These are phyloP conservation scores for Lactarius indigo DNA, from an alignment of 768 basidiomycete genomes.

Conservation along the genomic window DNA sequence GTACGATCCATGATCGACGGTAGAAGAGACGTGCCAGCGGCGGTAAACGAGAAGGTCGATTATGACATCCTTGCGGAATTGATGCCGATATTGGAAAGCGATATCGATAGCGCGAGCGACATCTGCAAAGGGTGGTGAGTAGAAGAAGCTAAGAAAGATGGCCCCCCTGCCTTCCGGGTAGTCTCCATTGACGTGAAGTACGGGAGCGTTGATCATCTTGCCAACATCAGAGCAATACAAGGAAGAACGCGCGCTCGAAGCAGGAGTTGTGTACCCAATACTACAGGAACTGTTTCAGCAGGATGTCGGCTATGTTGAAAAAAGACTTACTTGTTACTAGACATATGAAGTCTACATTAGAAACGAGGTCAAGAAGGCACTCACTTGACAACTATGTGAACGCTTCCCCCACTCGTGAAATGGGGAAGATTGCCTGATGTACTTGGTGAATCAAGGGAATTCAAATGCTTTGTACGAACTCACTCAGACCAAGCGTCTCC, in stretches of 20 bases:
- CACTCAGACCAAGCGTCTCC: conserved; percentile 82
- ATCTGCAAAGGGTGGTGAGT: conserved; percentile 42
- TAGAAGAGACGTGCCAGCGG: conserved; percentile 51
- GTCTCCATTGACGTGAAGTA: conserved; percentile 91
- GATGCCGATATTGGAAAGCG: conserved; percentile 83
- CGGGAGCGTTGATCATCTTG: conserved; percentile 87
- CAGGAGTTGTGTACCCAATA: conserved; percentile 91
- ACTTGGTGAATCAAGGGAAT: background rate
- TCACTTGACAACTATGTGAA: conserved; percentile 89
- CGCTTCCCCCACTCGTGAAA: conserved; percentile 85
- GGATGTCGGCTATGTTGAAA: background rate
- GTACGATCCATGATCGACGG: background rate
- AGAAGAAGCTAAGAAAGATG: background rate
- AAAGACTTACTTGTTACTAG: conserved; percentile 33
- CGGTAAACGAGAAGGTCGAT: conserved; percentile 88
- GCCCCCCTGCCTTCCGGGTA: conserved; percentile 66
- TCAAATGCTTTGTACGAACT: conserved; percentile 29
- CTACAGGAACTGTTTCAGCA: conserved; percentile 38
- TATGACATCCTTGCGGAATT: conserved; percentile 89
- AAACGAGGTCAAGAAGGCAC: conserved; percentile 30
- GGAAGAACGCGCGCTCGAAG: conserved; percentile 78
- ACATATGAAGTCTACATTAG: conserved; percentile 7
- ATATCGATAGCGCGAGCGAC: conserved; percentile 81
- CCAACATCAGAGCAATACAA: conserved; percentile 85
- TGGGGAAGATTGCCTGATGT: conserved; percentile 77